These are phyloP conservation scores for Logfia minima DNA, from an alignment of 129 eudicot species.

Conservation along the genomic window DNA sequence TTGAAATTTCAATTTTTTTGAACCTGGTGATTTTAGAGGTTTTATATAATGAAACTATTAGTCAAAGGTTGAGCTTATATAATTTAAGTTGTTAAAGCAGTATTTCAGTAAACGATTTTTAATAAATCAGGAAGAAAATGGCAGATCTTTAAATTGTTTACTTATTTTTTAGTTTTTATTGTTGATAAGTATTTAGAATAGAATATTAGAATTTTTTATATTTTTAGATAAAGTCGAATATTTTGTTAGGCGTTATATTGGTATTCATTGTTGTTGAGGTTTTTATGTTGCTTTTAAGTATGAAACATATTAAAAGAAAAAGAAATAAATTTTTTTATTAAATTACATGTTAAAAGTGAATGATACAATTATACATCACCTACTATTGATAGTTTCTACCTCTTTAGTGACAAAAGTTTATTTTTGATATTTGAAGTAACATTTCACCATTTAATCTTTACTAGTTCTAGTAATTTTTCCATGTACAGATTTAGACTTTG, in stretches of 20 bases:
- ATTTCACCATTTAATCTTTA: no score
- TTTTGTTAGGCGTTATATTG: background rate
- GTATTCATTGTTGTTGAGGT: background rate
- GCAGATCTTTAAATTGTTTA: background rate
- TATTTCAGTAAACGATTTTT: background rate
- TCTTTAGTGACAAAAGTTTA: background rate
- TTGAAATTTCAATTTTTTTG: no score
- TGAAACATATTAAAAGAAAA: background rate
- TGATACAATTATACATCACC: background rate
- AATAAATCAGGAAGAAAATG: background rate
- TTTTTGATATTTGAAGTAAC: background rate
- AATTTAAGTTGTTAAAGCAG: background rate
- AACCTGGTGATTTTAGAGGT: no score
- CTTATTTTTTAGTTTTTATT: no score
- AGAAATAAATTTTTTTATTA: background rate
- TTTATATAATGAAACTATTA: no score
- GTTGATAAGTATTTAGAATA: no score
- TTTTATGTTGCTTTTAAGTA: background rate
- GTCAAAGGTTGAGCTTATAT: background rate
- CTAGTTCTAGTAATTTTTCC: no score
- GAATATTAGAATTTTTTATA: background rate
- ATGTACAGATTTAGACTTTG: background rate
- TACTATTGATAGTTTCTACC: background rate
- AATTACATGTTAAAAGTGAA: background rate
- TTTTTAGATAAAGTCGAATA: background rate